Conservation (phyloP, 805 yeast genomes). For the Groenewaldozyma salmanticensis region DNA sequence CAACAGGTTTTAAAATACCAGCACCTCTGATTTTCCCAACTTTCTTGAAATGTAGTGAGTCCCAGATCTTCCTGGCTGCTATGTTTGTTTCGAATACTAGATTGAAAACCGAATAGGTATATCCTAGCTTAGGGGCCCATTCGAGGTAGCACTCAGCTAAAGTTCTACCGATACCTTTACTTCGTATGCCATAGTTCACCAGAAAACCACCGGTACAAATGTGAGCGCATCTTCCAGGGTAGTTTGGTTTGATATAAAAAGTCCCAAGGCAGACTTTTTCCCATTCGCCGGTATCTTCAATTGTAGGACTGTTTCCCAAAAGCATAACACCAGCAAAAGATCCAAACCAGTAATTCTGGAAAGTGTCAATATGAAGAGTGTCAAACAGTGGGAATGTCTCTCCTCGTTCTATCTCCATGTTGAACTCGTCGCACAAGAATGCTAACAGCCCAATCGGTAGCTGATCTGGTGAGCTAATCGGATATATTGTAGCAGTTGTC, state of each 20-base stretch:
- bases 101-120: slow-evolving; percentile 74
- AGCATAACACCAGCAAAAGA: slow-evolving; percentile 69
- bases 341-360: slow-evolving; percentile 81
- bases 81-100: slow-evolving; percentile 82
- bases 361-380: slow-evolving; percentile 62
- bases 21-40: slow-evolving; percentile 80
- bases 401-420: slow-evolving; percentile 84
- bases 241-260: slow-evolving; percentile 75
- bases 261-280: slow-evolving; percentile 88
- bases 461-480: slow-evolving; percentile 55
- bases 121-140: slow-evolving; percentile 89
- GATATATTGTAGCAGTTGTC: slow-evolving; percentile 88
- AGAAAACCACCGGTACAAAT: slow-evolving; percentile 84
- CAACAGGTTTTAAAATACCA: slow-evolving; percentile 77
- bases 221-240: slow-evolving; percentile 88
- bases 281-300: slow-evolving; percentile 60
- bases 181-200: slow-evolving; percentile 88
- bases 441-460: slow-evolving; percentile 72
- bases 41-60: slow-evolving; percentile 62
- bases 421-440: slow-evolving; percentile 83
- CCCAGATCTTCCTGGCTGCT: slow-evolving; percentile 72
- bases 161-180: slow-evolving; percentile 83
- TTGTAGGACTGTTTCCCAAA: slow-evolving; percentile 60
- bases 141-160: slow-evolving; percentile 73
- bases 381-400: slow-evolving; percentile 83